phyloP scores from a whole-genome alignment of 495 filamentous ascomycete species.

The Tricharina praecox region DNA sequence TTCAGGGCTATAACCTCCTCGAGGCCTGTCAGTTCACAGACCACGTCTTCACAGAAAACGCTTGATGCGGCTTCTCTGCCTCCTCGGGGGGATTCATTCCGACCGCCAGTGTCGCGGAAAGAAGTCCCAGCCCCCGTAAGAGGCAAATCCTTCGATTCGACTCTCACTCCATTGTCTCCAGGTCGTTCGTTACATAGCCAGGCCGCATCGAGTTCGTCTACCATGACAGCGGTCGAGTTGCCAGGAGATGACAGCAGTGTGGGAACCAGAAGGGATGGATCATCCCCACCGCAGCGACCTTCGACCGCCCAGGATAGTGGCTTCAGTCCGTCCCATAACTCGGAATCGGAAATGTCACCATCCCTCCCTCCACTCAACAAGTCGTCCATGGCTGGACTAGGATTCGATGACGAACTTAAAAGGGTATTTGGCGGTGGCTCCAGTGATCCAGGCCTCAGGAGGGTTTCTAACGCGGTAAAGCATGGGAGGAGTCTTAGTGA shows the following conservation, averaged over 20 bases:
- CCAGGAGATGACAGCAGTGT: too few relatives aligned
- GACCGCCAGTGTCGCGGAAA: conserved; percentile 11
- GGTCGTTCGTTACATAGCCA: conserved; percentile 21
- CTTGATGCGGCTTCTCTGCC: conserved; percentile 13
- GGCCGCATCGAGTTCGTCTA: conserved; percentile 15
- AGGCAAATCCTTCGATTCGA: conserved; percentile 20
- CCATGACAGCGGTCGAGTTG: too few relatives aligned
- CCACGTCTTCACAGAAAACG: neutral
- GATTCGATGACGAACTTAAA: conserved; percentile 80
- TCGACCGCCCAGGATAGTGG: conserved; percentile 18
- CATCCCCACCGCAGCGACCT: conserved; percentile 7
- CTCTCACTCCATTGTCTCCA: conserved; percentile 17
- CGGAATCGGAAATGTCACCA: conserved; percentile 8
- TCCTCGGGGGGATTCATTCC: conserved; percentile 23
- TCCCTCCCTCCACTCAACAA: conserved; percentile 18
- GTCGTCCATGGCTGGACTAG: conserved; percentile 51
- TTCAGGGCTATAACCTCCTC: conserved; percentile 18
- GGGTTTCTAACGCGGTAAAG: conserved; percentile 79
- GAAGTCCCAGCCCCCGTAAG: conserved; percentile 13
- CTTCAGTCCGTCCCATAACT: conserved; percentile 6
- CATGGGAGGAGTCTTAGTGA: conserved; percentile 86
- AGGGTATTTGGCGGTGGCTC: conserved; percentile 58
- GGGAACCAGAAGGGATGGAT: too few relatives aligned
- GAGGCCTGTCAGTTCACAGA: neutral
- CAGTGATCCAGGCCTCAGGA: conserved; percentile 43